phyloP scores from a whole-genome alignment of 1,284 basidiomycete genomes.

The Naganishia liquefaciens region DNA sequence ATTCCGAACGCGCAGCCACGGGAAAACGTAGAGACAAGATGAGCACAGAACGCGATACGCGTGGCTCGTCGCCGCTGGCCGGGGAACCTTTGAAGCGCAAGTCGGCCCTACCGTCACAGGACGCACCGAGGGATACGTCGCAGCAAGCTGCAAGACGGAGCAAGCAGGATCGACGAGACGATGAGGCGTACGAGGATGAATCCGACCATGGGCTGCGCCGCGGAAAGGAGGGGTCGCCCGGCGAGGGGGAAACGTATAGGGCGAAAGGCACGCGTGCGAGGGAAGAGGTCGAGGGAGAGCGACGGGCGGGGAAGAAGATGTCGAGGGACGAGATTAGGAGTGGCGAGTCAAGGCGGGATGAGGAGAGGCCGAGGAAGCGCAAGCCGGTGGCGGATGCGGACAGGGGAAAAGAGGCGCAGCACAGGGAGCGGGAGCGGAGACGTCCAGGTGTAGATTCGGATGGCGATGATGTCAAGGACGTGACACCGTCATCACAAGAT shows the following conservation, averaged over 20 bases:
- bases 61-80: not conserved
- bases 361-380: not conserved
- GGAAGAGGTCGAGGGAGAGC: no score
- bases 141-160: not conserved
- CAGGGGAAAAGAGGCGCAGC: no score
- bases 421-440: not conserved
- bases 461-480: constrained; percentile 1
- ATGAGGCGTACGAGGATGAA: no score
- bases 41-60: not conserved
- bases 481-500: not conserved
- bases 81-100: not conserved
- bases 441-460: not conserved
- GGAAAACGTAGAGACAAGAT: not conserved
- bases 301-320: not conserved
- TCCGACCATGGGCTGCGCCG: no score
- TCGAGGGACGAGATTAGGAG: not conserved
- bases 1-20: not conserved
- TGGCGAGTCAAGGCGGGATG: not conserved
- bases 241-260: no score
- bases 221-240: no score
- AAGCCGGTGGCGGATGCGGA: not conserved
- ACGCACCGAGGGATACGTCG: no score
- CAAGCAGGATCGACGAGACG: not conserved
- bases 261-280: no score
- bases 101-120: no score